These are phyloP conservation scores for Monosporascus cannonballus DNA, from an alignment of 2,329 filamentous ascomycete species.

Conservation along the genomic window DNA sequence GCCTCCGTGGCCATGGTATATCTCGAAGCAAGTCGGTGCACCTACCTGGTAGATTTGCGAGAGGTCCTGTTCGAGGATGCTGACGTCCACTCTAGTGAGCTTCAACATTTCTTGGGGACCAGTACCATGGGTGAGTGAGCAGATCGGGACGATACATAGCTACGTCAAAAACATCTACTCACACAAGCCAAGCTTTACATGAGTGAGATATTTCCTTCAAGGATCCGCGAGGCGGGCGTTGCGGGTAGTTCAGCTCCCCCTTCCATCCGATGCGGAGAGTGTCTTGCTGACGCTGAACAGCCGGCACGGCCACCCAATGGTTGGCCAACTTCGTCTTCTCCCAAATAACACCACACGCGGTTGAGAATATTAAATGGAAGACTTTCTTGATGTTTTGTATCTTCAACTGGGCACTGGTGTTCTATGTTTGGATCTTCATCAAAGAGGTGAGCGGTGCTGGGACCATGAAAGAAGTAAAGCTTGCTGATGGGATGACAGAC, in stretches of 20 bases:
- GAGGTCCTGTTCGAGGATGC: not conserved
- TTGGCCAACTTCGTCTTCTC: conserved; percentile 45
- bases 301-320: conserved; percentile 45
- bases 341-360: conserved; percentile 41
- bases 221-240: conserved; percentile 43
- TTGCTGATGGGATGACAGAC: conserved; percentile 17
- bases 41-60: not conserved
- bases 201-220: conserved; percentile 42
- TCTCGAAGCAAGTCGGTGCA: conserved; percentile 32
- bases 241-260: conserved; percentile 19
- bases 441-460: conserved; percentile 23
- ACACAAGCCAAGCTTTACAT: conserved; percentile 33
- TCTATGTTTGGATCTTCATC: conserved; percentile 37
- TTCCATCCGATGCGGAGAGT: not conserved
- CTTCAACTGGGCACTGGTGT: conserved; percentile 39
- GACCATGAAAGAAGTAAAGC: not conserved
- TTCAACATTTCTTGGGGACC: conserved; percentile 49
- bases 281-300: conserved; percentile 3
- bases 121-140: conserved; percentile 36
- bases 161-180: not conserved
- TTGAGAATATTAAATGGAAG: conserved; percentile 39
- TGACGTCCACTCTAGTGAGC: conserved; percentile 38
- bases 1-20: conserved; percentile 46
- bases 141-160: not conserved
- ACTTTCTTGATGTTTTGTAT: conserved; percentile 45